Conservation (phyloP, 2,329 filamentous ascomycete genomes). For the Neonectria sp. region DNA sequence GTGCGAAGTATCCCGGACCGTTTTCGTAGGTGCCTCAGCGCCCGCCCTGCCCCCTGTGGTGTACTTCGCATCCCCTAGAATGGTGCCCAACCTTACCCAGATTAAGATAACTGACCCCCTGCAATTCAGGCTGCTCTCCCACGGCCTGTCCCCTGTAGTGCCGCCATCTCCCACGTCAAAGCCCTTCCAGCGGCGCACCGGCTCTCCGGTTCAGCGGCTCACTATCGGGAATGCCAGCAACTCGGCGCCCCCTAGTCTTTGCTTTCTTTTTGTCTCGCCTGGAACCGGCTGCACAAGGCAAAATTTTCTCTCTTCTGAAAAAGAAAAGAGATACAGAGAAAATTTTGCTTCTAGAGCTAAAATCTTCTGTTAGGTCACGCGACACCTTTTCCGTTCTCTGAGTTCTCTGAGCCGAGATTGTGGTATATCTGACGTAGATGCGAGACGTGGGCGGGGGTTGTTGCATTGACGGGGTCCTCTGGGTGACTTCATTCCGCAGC, state of each 20-base stretch:
- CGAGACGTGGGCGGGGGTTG: constrained; percentile 25
- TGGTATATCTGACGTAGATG: constrained; percentile 36
- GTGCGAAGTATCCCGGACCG: background rate
- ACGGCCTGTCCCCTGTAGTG: constrained; percentile 13
- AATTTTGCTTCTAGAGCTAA: background rate
- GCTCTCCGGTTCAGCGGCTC: constrained; percentile 1
- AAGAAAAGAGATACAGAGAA: background rate
- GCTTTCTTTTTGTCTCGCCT: constrained; percentile 13
- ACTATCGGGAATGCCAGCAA: constrained; percentile 4
- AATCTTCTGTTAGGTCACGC: background rate
- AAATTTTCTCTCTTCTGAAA: background rate
- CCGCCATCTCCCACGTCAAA: constrained; percentile 13
- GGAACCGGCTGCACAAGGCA: constrained; percentile 1
- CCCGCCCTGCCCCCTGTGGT: background rate
- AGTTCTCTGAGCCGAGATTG: background rate
- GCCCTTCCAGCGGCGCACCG: constrained; percentile 1
- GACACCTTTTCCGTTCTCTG: background rate
- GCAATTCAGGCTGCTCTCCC: constrained; percentile 5
- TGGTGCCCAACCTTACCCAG: constrained; percentile 20
- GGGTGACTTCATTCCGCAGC: constrained; percentile 48
- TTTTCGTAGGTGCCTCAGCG: background rate
- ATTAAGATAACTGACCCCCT: background rate
- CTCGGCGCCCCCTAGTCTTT: background rate
- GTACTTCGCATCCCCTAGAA: background rate
- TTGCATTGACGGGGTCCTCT: constrained; percentile 36